Conservation (phyloP, 108 stramenopile genomes). For the Bacterosira constricta region DNA sequence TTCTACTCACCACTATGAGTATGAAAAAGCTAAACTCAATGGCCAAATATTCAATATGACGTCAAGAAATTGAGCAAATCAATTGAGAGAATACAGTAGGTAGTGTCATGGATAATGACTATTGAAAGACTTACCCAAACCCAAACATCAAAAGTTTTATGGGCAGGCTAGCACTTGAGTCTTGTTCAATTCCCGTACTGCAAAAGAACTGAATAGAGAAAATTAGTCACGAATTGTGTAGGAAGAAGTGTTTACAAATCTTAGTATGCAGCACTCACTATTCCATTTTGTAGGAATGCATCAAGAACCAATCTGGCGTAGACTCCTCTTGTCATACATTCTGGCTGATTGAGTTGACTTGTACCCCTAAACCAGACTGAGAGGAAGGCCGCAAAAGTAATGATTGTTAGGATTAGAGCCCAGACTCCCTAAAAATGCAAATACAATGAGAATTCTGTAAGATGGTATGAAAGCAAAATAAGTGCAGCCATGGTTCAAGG, state of each 20-base stretch:
- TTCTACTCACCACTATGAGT: too few species aligned
- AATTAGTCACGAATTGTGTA: not conserved
- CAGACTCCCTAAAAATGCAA: too few species aligned
- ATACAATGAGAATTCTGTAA: too few species aligned
- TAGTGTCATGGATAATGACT: not conserved
- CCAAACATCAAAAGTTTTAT: constrained; percentile 18
- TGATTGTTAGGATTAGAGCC: too few species aligned
- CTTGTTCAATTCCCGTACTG: constrained; percentile 21
- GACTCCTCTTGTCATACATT: not conserved
- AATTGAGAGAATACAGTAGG: not conserved
- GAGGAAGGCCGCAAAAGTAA: too few species aligned
- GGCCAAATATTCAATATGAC: too few species aligned
- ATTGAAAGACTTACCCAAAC: constrained; percentile 16
- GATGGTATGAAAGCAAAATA: too few species aligned
- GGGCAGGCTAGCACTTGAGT: constrained; percentile 2
- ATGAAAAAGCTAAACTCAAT: too few species aligned
- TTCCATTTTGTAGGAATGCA: not conserved
- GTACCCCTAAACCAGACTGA: not conserved
- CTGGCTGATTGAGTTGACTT: not conserved
- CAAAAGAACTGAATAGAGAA: constrained; percentile 3
- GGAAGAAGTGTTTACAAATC: not conserved
- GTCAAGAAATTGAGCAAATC: not conserved
- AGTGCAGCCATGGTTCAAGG: too few species aligned
- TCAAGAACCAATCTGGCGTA: not conserved
- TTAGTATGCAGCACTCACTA: not conserved